phyloP scores from a whole-genome alignment of 31 red algal genomes.

The Asparagopsis taxiformis region DNA sequence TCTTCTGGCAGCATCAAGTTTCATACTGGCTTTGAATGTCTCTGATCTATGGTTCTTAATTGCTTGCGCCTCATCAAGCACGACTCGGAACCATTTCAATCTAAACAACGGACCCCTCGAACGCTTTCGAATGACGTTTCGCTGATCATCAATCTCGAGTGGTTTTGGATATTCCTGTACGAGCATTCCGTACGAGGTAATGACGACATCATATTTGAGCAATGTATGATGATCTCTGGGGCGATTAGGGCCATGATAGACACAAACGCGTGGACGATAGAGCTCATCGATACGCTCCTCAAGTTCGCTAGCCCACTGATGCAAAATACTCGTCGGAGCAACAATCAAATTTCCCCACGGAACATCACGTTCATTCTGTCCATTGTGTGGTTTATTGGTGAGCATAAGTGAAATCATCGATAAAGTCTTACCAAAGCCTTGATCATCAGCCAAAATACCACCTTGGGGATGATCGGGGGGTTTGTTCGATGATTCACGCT shows the following conservation, averaged over 20 bases:
- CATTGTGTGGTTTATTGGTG: slow-evolving; percentile 9
- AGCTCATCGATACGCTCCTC: slow-evolving; percentile 19
- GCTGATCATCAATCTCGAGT: slow-evolving; percentile 11
- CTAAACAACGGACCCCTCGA: slow-evolving; percentile 44
- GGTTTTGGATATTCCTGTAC: slow-evolving; percentile 46
- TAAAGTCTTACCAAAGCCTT: slow-evolving; percentile 89
- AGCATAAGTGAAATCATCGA: slow-evolving; percentile 58
- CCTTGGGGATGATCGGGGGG: slow-evolving; percentile 23
- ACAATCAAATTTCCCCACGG: slow-evolving; percentile 58
- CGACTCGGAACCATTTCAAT: slow-evolving; percentile 69
- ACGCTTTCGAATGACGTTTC: slow-evolving; percentile 1
- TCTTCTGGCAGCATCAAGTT: slow-evolving; percentile 40
- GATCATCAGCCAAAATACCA: slow-evolving; percentile 80
- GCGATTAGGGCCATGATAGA: slow-evolving; percentile 59
- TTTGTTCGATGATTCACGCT: slow-evolving; percentile 8
- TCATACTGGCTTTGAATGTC: slow-evolving; percentile 22
- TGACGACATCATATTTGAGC: slow-evolving; percentile 56
- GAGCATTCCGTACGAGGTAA: slow-evolving; percentile 84
- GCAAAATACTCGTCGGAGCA: slow-evolving; percentile 61
- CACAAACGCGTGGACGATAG: slow-evolving; percentile 11
- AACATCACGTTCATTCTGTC: background rate
- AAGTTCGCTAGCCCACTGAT: slow-evolving; percentile 73
- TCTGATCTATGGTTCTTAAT: slow-evolving; percentile 71
- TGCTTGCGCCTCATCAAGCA: slow-evolving; percentile 91
- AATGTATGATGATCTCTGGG: slow-evolving; percentile 5